Evolutionary conservation across 176 grass and related monocot species (phyloP), one percentile per base, ranked within the genome.

Genomic region (Carex scoparia): DNA sequence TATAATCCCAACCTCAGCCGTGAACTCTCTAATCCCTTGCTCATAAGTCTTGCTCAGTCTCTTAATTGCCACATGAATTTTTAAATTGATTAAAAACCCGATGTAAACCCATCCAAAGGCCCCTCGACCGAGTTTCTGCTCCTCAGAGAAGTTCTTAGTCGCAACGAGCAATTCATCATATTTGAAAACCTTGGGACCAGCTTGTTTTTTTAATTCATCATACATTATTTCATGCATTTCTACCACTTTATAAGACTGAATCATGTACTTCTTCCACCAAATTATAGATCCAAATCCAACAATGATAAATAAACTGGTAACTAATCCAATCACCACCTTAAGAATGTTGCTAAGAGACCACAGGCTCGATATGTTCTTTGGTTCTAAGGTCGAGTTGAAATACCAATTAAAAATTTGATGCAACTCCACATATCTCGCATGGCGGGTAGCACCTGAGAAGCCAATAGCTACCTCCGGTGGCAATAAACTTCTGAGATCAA

Each of bases 331-430:
- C 27, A 32, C 0, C 59, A 66, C 80, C 18, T 51, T 66, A n/a
- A 51, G 10, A 18, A 28, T 53, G 14, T 66, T 62, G 35, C 19
- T 37, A 7, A 27, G 59, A 53, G 19, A 30, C 61, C 48, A 0
- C 42, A 33, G 30, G 5, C 16, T 31, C 0, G 48, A 49, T 28
- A 54, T 44, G 12, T 28, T 9, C 30, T 63, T 85, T 5, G 83
- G 64, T 28, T 83, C 44, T 27, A 53, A 28, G 28, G 81, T 83
- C 5, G 80, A 83, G 5, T 83, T 16, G 38, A 83, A 58, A 54
- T 85, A 23, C 83, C 83, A 85, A 31, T 57, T 37, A 75, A 85
- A 61, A 61, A 76, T 62, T 57, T 76, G 83, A 76, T 85, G 83
- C 3, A 85, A 48, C 69, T 85, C 65, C 10, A 72, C 67, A 46